Evolutionary conservation across 768 basidiomycete species (phyloP).

Genomic region (Xerocomellus amylosporus): DNA sequence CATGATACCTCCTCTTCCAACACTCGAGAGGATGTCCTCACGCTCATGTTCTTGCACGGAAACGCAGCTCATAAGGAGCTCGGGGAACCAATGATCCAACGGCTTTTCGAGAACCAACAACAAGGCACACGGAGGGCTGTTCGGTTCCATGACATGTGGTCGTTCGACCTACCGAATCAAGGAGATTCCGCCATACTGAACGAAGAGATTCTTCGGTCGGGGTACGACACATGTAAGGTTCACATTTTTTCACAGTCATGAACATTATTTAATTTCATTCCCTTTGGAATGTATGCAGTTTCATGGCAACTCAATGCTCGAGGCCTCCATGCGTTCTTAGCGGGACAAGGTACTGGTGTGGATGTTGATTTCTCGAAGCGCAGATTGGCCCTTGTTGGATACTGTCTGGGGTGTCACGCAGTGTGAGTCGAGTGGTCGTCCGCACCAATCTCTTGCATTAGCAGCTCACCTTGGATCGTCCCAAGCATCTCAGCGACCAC

Average conservation of each 20-base stretch:
- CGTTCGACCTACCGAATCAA: neutral
- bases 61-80: too few species aligned
- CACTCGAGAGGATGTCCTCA: neutral
- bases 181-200: too few species aligned
- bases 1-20: neutral
- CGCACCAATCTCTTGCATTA: neutral
- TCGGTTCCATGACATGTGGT: conserved; percentile 9
- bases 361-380: conserved; percentile 13
- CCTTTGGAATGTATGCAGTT: neutral
- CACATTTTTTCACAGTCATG: neutral
- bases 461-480: neutral
- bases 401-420: conserved; percentile 1
- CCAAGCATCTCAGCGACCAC: neutral
- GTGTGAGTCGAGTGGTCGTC: neutral
- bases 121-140: neutral
- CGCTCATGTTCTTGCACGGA: conserved; percentile 6
- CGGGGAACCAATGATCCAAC: conserved; percentile 1
- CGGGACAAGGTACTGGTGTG: neutral
- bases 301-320: conserved; percentile 6
- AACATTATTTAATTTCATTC: neutral
- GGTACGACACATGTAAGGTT: too few species aligned
- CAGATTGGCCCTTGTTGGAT: neutral
- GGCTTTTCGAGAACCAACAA: neutral
- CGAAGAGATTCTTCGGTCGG: too few species aligned
- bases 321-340: conserved; percentile 5